Conservation (phyloP, 2,329 filamentous ascomycete species). For the Hypoxylon sp. region DNA sequence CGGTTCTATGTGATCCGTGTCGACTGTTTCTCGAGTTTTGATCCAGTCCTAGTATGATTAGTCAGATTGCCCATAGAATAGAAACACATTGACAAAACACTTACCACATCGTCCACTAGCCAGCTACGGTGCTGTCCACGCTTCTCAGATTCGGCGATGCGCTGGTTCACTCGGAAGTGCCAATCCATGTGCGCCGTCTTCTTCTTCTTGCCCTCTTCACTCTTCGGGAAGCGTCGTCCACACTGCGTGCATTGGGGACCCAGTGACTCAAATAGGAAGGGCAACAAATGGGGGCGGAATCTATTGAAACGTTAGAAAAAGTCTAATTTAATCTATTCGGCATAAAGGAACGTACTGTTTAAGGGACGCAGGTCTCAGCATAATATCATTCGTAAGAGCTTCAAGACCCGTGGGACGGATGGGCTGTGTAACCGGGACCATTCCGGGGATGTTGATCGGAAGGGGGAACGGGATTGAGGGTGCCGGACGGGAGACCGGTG, state of each 20-base stretch:
- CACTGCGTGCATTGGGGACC: constrained; percentile 92
- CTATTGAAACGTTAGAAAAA: constrained; percentile 52
- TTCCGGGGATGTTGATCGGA: constrained; percentile 50
- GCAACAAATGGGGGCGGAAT: constrained; percentile 77
- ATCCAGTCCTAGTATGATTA: constrained; percentile 79
- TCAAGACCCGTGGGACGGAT: constrained; percentile 45
- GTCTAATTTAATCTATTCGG: constrained; percentile 14
- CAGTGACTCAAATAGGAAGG: constrained; percentile 79
- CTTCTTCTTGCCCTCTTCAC: constrained; percentile 80
- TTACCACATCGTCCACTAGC: constrained; percentile 89
- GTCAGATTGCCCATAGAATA: constrained; percentile 17
- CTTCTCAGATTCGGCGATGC: constrained; percentile 85
- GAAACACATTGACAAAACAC: constrained; percentile 41
- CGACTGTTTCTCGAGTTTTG: constrained; percentile 80
- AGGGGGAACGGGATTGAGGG: constrained; percentile 46
- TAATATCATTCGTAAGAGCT: constrained; percentile 57
- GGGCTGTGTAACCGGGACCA: constrained; percentile 42
- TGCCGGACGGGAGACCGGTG: constrained; percentile 51
- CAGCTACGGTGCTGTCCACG: constrained; percentile 90
- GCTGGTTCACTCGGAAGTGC: constrained; percentile 94
- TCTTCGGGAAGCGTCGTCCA: constrained; percentile 82
- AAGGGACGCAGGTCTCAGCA: constrained; percentile 72
- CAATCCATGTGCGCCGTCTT: constrained; percentile 96
- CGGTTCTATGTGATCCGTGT: constrained; percentile 61
- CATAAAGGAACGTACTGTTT: constrained; percentile 71